Base-by-base conservation (phyloP, 1,139 yeast genomes). In the Yamadazyma taylorii region DNA sequence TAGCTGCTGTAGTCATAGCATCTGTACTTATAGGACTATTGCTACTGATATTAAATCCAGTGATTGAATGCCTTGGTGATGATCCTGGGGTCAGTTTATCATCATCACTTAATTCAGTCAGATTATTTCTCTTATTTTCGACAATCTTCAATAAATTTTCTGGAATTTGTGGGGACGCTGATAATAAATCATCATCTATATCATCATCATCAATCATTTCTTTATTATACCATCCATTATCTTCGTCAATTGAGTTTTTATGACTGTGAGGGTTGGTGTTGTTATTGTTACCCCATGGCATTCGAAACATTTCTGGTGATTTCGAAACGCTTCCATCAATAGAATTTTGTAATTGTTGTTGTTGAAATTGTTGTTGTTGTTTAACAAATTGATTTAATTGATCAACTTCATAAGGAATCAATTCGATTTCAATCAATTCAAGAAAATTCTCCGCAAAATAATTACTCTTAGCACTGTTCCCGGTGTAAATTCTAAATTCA, bases 361-460 rank as follows among this genome's bases (percentile, higher is more conserved):
- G 34, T 21, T 35, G 42, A 19, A 27, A 43, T 21, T 36, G 40
- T 33, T 34, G 46, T 19, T 39, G 46, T 15, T 25, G 30, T 21
- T 39, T 44, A 26, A 37, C 17, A 31, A 54, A 55, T 25, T 51
- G 52, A 35, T 53, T 54, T 37, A 61, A 37, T 37, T 59, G 65
- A 32, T 64, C 69, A 8, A 64, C 44, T 39, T 70, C 77, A 38
- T 56, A 58, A 0, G 80, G 67, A 2, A 73, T 59, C 37, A 84
- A 58, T 40, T 78, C 81, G 2, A 81, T 59, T 37, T 78, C 78
- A 4, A 86, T 65, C 46, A 88, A 61, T 52, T 90, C 97, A 34
- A 90, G 61, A 51, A 85, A 88, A 9, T 84, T 83, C 53, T 90
- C 96, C 4, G 92, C 89, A 54, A 75, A 78, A 56, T 88, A 89